phyloP scores from a whole-genome alignment of 179 eudicot species.

The Monotropa hypopitys region DNA sequence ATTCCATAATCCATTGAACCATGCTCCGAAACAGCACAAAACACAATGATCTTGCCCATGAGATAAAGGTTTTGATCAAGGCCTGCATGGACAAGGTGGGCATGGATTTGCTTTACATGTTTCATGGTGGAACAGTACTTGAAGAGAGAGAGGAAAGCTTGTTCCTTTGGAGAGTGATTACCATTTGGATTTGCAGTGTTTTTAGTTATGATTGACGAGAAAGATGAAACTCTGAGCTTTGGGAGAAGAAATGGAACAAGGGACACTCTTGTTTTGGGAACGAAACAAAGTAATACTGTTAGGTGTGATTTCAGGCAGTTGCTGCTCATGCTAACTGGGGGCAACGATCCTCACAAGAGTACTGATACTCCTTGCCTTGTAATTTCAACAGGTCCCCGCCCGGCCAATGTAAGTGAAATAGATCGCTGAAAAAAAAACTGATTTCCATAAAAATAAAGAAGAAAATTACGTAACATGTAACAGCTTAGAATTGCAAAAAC shows the following conservation, averaged over 20 bases:
- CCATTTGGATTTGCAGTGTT: slow-evolving; percentile 4
- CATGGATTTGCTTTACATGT: slow-evolving; percentile 22
- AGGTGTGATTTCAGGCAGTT: slow-evolving; percentile 8
- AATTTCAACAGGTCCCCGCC: no score
- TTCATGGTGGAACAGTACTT: slow-evolving; percentile 18
- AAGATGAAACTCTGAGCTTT: neutral
- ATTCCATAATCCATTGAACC: slow-evolving; percentile 24
- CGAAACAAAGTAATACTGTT: neutral
- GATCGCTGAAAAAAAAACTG: no score
- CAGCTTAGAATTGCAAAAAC: no score
- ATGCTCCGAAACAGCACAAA: slow-evolving; percentile 21
- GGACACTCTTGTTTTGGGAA: neutral
- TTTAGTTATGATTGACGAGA: neutral
- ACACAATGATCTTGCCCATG: slow-evolving; percentile 22
- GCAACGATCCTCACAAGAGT: no score
- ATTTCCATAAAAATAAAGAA: no score
- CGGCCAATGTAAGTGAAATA: no score
- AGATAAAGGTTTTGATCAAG: slow-evolving; percentile 20
- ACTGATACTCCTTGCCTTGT: no score
- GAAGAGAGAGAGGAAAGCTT: slow-evolving; percentile 17
- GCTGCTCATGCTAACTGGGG: slow-evolving; percentile 7
- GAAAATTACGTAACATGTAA: no score
- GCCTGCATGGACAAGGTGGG: slow-evolving; percentile 19
- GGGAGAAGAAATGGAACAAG: neutral
- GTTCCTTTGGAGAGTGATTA: slow-evolving; percentile 7